Conservation (phyloP, 768 basidiomycete species). For the Xanthoconium stramineum region DNA sequence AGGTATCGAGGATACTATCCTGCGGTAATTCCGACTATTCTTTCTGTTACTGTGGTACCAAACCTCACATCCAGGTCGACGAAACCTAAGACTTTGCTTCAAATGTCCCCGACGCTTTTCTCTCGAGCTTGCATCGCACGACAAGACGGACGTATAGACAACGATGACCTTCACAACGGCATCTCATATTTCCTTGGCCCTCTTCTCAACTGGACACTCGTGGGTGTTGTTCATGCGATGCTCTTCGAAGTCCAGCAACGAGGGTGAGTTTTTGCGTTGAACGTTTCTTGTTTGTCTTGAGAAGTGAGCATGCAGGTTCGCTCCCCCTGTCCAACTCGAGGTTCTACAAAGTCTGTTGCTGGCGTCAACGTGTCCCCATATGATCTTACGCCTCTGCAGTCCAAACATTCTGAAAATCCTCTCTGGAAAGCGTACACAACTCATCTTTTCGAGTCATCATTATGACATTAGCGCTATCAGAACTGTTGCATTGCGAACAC, state of each 20-base stretch:
- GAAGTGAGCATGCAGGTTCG: constrained; percentile 36
- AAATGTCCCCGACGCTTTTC: constrained; percentile 66
- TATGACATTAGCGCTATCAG: constrained; percentile 40
- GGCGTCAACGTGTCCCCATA: constrained; percentile 60
- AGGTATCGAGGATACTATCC: constrained; percentile 79
- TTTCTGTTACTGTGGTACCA: not conserved
- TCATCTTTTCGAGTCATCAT: constrained; percentile 25
- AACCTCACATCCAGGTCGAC: constrained; percentile 51
- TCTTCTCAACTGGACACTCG: constrained; percentile 76
- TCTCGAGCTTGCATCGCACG: constrained; percentile 54
- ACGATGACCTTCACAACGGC: constrained; percentile 67
- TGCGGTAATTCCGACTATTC: constrained; percentile 42
- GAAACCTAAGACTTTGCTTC: constrained; percentile 62
- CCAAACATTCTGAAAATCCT: constrained; percentile 47
- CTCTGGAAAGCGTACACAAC: constrained; percentile 39
- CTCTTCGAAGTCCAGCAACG: constrained; percentile 56
- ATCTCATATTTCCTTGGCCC: constrained; percentile 74
- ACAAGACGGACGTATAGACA: constrained; percentile 55
- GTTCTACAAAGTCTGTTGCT: constrained; percentile 65
- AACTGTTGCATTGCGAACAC: constrained; percentile 37
- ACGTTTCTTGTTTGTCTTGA: not conserved
- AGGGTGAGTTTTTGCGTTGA: constrained; percentile 39
- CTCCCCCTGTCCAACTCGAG: constrained; percentile 51
- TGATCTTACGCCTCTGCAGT: constrained; percentile 64
- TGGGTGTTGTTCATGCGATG: constrained; percentile 65